Evolutionary conservation across 257 asterid genomes (phyloP), one percentile per base, ranked within the genome.

Genomic region (Schizonepeta tenuifolia): DNA sequence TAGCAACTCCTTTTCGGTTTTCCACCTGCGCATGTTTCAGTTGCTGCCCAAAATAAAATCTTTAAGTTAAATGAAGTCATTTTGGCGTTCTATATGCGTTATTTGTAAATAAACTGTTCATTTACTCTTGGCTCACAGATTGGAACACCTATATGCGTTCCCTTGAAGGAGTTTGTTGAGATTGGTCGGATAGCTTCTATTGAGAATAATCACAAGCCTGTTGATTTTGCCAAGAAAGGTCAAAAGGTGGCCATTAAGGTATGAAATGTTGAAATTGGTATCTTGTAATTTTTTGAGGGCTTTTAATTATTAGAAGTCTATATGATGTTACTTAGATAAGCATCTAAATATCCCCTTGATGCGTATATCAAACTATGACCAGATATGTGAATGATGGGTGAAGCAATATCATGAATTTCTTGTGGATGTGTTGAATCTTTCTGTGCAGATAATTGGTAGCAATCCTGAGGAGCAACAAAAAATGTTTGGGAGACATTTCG

Each of bases 401-500:
- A 15, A 15, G 49, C 13, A 6, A 7, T 47, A 7, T 20, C 24
- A 28, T 18, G 31, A 20, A 5, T 33, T 50, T 35, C 12, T 53
- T 51, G 14, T 64, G 54, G 54, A 60, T 65, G 11, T 40, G 53
- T 56, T 46, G 15, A 20, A 4, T 75, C 40, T 64, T 17, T 70
- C 54, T 54, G 70, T 21, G 31, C 88, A 95, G 99, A 92, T 95
- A 40, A 87, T 87, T 65, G 87, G 99, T 77, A 83, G 84, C 75
- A 92, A 89, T 74, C 57, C 98, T 0, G 98, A 88, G 38, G 99
- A 92, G 84, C 97, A 91, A 69, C 98, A 92, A 74, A 92, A 90
- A 84, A 92, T 92, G 96, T 84, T 85, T 74, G 99, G 99, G 73
- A 82, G 99, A 77, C 99, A 92, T 83, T 95, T 95, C 78, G 96